phyloP scores from a whole-genome alignment of 495 filamentous ascomycete species.

The Amniculicola lignicola region DNA sequence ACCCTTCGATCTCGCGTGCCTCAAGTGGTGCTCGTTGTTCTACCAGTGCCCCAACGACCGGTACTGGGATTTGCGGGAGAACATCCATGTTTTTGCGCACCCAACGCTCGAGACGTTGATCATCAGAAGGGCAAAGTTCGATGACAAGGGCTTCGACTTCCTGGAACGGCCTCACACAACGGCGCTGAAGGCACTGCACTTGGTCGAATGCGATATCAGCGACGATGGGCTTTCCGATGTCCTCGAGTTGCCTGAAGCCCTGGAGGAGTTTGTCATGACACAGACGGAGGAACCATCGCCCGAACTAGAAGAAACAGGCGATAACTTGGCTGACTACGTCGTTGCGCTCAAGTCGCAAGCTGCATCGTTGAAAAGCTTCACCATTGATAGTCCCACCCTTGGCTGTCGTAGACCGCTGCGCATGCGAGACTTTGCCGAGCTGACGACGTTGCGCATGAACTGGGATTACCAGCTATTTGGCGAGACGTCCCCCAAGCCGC shows the following conservation, averaged over 20 bases:
- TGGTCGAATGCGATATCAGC: constrained; percentile 17
- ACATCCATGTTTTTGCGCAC: constrained; percentile 17
- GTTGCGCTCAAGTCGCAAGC: constrained; percentile 5
- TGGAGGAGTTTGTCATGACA: constrained; percentile 14
- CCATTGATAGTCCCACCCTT: constrained; percentile 10
- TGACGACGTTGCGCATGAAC: constrained; percentile 2
- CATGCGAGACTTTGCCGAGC: constrained; percentile 6
- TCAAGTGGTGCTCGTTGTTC: constrained; percentile 15
- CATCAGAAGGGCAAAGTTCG: constrained; percentile 12
- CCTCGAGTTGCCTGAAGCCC: constrained; percentile 10
- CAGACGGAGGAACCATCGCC: constrained; percentile 10
- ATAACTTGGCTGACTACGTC: constrained; percentile 13
- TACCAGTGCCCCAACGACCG: constrained; percentile 2
- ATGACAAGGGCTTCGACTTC: constrained; percentile 10
- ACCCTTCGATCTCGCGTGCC: constrained; percentile 15
- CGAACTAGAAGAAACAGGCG: constrained; percentile 7
- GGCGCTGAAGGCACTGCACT: constrained; percentile 3
- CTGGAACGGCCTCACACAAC: constrained; percentile 8
- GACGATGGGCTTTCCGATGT: constrained; percentile 12
- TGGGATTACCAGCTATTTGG: constrained; percentile 19
- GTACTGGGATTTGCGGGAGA: constrained; percentile 15
- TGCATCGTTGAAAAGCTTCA: constrained; percentile 7
- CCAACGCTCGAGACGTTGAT: constrained; percentile 11
- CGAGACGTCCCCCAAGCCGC: not conserved
- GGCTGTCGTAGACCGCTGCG: constrained; percentile 5